Evolutionary conservation across 495 filamentous ascomycete genomes (phyloP), one percentile per base, ranked within the genome.

Genomic region (Mytilinidion resinicola): DNA sequence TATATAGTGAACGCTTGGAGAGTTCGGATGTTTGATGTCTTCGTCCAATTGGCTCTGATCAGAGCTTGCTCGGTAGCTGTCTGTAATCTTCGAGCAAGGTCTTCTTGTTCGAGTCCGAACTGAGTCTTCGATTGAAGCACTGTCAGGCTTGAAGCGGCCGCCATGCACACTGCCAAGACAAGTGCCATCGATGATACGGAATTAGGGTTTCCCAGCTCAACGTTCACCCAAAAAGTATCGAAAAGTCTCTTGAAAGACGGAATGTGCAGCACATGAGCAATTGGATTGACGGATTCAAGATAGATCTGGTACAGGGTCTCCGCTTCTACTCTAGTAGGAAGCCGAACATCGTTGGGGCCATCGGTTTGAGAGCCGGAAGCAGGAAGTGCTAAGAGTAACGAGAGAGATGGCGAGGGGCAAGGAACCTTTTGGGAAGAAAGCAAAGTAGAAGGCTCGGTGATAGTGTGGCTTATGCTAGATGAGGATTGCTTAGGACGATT

Each of bases 1-100:
- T 63, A 63, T 47, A 68, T 65, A 17, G 60, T 62, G 9, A 65
- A 59, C 12, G 66, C 62, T 39, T 68, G 66, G 12, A 68, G 58
- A 14, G 62, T 65, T 41, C 53, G 44, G 35, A 60, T 62, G 39
- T 59, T 65, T 19, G 62, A 65, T 12, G 66, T 65, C 48, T 60
- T 68, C 36, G 62, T 41, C 66, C 57, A 66, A 17, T 66, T 66
- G 10, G 63, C 63, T 15, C 57, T 51, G 4, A 62, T 42, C 9
- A 68, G 53, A 17, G 66, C 66, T 15, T 48, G 20, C 47, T 68
- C 66, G 1, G 66, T 62, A 1, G 62, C 59, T 14, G 41, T 58
- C 37, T 62, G 63, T 11, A 68, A 41, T 20, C 57, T 53, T 43
- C 62, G 37, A 53, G 57, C 56, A 25, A 68, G 44, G 30, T 62